A percentile compares a stretch with the other conserved stretches of the same genome.
These are phyloP conservation scores for Neopestalotiopsis rosae DNA, from an alignment of 2,329 filamentous ascomycete species.

Conservation along the genomic window DNA sequence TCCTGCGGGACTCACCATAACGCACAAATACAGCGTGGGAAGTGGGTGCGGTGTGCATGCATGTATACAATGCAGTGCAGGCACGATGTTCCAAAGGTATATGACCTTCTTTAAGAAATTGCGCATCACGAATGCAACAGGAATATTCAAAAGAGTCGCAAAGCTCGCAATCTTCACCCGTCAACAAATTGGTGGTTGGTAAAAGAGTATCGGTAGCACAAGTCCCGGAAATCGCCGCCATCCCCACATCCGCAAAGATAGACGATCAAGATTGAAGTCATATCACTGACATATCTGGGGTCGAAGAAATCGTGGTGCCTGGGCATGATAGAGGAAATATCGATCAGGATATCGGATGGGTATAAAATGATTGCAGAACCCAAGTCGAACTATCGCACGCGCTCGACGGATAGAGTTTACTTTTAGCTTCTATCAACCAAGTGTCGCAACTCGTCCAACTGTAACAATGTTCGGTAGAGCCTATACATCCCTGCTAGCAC, in stretches of 20 bases:
- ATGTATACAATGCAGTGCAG: too few species aligned
- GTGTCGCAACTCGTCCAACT: background rate
- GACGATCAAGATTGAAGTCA: constrained; percentile 6
- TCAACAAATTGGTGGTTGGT: background rate
- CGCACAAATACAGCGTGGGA: too few species aligned
- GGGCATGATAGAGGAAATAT: background rate
- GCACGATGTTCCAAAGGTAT: too few species aligned
- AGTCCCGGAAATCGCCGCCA: constrained; percentile 5
- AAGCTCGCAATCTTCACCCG: background rate
- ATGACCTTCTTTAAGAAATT: too few species aligned
- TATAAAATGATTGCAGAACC: background rate
- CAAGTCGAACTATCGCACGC: background rate
- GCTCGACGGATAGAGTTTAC: background rate
- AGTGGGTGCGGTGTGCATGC: too few species aligned
- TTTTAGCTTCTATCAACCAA: background rate
- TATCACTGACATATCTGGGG: background rate
- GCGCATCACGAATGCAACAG: too few species aligned
- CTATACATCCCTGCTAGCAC: background rate
- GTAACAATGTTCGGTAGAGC: constrained; percentile 7
- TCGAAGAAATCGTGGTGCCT: background rate
- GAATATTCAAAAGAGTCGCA: background rate
- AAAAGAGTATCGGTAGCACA: background rate
- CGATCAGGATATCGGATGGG: background rate
- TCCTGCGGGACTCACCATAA: too few species aligned
- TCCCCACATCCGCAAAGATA: background rate